Percentiles rank a stretch among this genome's conserved stretches.
These are phyloP conservation scores for Botryotinia calthae DNA, from an alignment of 2,329 filamentous ascomycete species.

Conservation along the genomic window DNA sequence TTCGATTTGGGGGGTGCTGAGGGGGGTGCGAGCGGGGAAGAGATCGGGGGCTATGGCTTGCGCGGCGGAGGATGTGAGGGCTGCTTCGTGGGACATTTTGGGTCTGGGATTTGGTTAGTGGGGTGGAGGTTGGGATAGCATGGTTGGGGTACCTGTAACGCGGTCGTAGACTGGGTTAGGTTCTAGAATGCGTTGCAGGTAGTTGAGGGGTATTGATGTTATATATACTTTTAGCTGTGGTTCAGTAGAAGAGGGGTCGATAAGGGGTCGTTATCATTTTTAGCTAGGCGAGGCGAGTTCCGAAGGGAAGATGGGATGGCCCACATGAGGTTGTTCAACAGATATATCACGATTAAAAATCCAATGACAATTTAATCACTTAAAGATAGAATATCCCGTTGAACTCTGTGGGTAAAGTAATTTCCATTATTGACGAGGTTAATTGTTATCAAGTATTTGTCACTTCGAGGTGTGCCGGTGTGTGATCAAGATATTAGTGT, in stretches of 20 bases:
- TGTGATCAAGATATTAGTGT: neutral
- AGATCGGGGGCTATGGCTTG: constrained; percentile 32
- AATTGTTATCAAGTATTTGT: neutral
- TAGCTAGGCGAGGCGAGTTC: constrained; percentile 5
- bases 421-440: neutral
- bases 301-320: neutral
- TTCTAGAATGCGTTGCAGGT: neutral
- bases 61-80: constrained; percentile 32
- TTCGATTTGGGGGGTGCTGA: constrained; percentile 43
- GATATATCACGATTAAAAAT: neutral
- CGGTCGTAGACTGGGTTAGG: neutral
- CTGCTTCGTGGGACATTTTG: constrained; percentile 33
- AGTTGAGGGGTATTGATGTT: neutral
- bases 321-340: neutral
- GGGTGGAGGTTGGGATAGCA: constrained; percentile 13
- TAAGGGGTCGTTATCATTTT: neutral
- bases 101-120: neutral
- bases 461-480: neutral
- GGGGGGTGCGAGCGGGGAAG: constrained; percentile 41
- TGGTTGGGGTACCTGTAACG: constrained; percentile 23
- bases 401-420: neutral
- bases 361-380: neutral
- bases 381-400: too few species aligned
- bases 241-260: neutral
- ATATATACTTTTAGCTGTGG: neutral